Evolutionary conservation across 2,329 filamentous ascomycete genomes (phyloP).

Genomic region (Sarocladiaceae sp.): DNA sequence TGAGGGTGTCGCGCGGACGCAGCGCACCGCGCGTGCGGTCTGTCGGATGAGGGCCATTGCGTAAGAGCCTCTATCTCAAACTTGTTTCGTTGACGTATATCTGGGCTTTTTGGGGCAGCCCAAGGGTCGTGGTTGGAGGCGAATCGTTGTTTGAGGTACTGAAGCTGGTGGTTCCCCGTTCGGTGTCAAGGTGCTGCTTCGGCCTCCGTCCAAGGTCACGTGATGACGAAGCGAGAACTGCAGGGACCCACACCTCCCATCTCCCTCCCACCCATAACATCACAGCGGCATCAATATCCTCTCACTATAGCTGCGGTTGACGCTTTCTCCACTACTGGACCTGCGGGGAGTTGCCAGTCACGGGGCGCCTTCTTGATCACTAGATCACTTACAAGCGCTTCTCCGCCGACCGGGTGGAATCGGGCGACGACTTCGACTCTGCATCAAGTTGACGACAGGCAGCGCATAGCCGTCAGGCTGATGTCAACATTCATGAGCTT

Average conservation of each 20-base stretch:
- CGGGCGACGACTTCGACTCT: no score
- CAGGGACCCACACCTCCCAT: not conserved
- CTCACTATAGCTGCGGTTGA: not conserved
- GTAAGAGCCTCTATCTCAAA: no score
- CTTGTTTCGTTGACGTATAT: not conserved
- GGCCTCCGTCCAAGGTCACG: constrained; percentile 1
- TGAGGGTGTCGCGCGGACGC: constrained; percentile 20
- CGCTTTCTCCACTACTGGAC: not conserved
- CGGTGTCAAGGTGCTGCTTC: not conserved
- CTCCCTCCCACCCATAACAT: not conserved
- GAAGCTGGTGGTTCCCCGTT: constrained; percentile 1
- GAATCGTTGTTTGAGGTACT: constrained; percentile 10
- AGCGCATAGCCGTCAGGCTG: no score
- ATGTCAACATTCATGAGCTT: no score
- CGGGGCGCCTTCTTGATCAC: no score
- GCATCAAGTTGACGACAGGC: no score
- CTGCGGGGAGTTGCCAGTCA: not conserved
- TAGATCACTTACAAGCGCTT: no score
- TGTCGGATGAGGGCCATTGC: constrained; percentile 31
- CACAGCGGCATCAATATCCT: not conserved
- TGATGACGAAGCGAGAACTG: not conserved
- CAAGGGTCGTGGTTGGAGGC: constrained; percentile 18
- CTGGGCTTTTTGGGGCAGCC: constrained; percentile 15
- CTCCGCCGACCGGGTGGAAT: no score
- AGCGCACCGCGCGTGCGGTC: constrained; percentile 29